phyloP scores from a whole-genome alignment of 345 rosid species.

The Eucalyptus curtisii region DNA sequence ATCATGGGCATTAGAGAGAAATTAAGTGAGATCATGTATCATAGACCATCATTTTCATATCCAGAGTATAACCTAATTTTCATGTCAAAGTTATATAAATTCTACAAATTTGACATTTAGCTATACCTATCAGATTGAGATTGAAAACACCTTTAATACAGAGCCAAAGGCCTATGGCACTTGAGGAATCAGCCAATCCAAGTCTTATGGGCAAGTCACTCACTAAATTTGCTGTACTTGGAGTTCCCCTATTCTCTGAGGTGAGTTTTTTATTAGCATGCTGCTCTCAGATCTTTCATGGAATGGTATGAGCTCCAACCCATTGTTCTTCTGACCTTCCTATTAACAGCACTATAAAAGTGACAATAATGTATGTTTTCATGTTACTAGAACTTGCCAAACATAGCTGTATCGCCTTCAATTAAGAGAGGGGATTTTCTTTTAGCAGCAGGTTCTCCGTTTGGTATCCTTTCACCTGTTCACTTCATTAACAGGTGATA shows the following conservation, averaged over 20 bases:
- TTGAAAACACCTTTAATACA: constrained; percentile 15
- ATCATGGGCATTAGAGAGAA: neutral
- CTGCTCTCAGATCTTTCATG: neutral
- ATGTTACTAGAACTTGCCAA: constrained; percentile 35
- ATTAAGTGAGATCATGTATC: neutral
- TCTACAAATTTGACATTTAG: neutral
- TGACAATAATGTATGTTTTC: neutral
- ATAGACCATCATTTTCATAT: neutral
- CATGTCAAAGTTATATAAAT: neutral
- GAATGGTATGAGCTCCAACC: neutral
- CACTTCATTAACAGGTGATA: constrained; percentile 86
- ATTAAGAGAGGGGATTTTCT: constrained; percentile 56
- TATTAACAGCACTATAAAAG: neutral
- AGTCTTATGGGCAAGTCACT: constrained; percentile 37
- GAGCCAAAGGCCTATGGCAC: constrained; percentile 8
- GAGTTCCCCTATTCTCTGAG: constrained; percentile 31
- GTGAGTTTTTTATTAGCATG: constrained; percentile 17
- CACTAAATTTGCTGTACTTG: constrained; percentile 79
- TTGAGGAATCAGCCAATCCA: constrained; percentile 34
- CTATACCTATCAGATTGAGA: constrained; percentile 18
- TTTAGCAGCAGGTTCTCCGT: constrained; percentile 87
- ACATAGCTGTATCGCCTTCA: constrained; percentile 17
- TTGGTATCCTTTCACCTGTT: constrained; percentile 76
- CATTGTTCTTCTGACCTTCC: neutral
- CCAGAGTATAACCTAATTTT: neutral